A percentile compares a stretch with the other conserved stretches of the same genome.
Conservation (phyloP, 1,284 basidiomycete genomes). For the Golubevia sp. region DNA sequence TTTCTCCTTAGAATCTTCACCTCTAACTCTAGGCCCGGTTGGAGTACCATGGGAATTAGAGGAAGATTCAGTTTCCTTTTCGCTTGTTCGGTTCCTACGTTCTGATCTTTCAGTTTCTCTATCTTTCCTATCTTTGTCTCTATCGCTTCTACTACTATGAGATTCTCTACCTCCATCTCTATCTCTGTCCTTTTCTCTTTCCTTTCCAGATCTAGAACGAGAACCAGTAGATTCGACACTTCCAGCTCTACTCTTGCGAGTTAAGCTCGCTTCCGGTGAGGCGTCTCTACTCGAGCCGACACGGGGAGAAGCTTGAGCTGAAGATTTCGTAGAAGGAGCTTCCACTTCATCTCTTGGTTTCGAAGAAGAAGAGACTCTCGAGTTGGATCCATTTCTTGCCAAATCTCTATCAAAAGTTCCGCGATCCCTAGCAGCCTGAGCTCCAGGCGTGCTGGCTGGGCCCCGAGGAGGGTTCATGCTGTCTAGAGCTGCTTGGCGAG, state of each 20-base stretch:
- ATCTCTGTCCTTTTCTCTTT: conserved; percentile 5
- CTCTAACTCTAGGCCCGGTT: background rate
- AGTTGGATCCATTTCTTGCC: background rate
- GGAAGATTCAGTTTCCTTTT: background rate
- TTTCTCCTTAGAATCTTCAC: background rate
- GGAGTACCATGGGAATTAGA: background rate
- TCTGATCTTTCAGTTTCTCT: background rate
- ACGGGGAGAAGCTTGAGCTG: conserved; percentile 1
- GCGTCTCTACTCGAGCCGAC: background rate
- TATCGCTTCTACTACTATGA: background rate
- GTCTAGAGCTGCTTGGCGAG: conserved; percentile 15
- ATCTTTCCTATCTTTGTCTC: background rate
- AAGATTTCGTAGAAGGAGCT: background rate
- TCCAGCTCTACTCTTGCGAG: background rate
- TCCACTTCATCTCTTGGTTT: background rate
- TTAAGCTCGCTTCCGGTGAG: background rate
- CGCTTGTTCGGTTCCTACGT: conserved; percentile 1
- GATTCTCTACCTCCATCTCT: background rate
- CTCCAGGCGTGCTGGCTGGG: conserved; percentile 9
- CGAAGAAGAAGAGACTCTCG: background rate
- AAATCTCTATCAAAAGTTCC: background rate
- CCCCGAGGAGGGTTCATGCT: conserved; percentile 18
- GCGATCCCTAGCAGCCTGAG: conserved; percentile 15
- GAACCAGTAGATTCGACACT: conserved; percentile 7
- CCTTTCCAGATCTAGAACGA: background rate